Evolutionary conservation across 257 asterid genomes (phyloP).

Genomic region (Striga asiatica): DNA sequence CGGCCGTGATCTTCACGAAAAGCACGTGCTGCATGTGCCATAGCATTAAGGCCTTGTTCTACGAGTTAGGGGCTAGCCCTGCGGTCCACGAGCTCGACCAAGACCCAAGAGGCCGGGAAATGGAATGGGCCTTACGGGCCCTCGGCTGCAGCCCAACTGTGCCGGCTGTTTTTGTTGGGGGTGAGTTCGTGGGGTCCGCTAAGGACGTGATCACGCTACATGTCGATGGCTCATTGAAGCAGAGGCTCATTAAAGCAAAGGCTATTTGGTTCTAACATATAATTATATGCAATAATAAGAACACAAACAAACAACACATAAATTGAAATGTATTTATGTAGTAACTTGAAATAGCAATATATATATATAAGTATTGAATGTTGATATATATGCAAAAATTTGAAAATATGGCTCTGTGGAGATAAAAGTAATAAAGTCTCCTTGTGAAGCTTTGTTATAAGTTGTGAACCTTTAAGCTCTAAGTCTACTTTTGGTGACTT

Average conservation of each 20-base stretch:
- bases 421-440: background rate
- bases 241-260: slow-evolving; percentile 49
- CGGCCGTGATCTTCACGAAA: slow-evolving; percentile 70
- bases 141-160: slow-evolving; percentile 65
- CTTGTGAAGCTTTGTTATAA: background rate
- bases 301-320: background rate
- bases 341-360: background rate
- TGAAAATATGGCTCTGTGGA: background rate
- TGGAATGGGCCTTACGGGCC: slow-evolving; percentile 48
- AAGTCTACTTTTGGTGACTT: background rate
- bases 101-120: slow-evolving; percentile 42
- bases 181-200: slow-evolving; percentile 56
- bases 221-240: slow-evolving; percentile 63
- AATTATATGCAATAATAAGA: too few relatives aligned
- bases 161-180: slow-evolving; percentile 73
- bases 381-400: background rate
- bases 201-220: slow-evolving; percentile 56
- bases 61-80: slow-evolving; percentile 73
- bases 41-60: slow-evolving; percentile 64
- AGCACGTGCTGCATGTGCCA: slow-evolving; percentile 92
- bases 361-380: too few relatives aligned
- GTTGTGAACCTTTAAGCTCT: too few relatives aligned
- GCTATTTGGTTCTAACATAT: slow-evolving; percentile 63
- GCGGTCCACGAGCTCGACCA: slow-evolving; percentile 64
- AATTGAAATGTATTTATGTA: background rate